Percentiles rank a stretch among this genome's conserved stretches.
These are phyloP conservation scores for Coprinopsis marcescibilis DNA, from an alignment of 768 basidiomycete species.

Conservation along the genomic window DNA sequence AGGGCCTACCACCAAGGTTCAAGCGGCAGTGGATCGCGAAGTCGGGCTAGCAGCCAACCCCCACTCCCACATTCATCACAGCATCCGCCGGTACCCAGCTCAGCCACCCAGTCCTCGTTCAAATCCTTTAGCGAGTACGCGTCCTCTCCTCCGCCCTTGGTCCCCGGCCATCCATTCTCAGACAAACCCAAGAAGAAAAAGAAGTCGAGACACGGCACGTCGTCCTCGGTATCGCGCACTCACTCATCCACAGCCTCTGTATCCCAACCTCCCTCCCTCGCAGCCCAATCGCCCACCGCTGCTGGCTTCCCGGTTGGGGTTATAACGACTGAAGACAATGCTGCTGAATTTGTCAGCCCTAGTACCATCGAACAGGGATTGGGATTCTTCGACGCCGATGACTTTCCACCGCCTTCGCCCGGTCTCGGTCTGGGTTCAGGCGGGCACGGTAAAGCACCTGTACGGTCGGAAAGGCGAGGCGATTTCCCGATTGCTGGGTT, in stretches of 20 bases:
- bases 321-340: constrained; percentile 8
- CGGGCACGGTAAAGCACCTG: not conserved
- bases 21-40: constrained; percentile 48
- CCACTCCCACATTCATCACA: constrained; percentile 9
- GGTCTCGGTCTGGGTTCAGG: not conserved
- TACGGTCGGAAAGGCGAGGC: not conserved
- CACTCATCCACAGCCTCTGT: constrained; percentile 24
- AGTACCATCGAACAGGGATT: constrained; percentile 26
- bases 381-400: constrained; percentile 32
- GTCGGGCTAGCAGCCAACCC: constrained; percentile 34
- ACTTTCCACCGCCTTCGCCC: constrained; percentile 13
- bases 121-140: not conserved
- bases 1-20: constrained; percentile 14
- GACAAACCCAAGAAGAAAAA: constrained; percentile 7
- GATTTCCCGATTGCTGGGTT: constrained; percentile 3
- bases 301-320: constrained; percentile 18
- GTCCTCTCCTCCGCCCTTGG: not conserved
- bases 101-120: not conserved
- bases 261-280: constrained; percentile 34
- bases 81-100: constrained; percentile 18
- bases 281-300: constrained; percentile 34
- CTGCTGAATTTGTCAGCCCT: constrained; percentile 17
- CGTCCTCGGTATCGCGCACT: not conserved
- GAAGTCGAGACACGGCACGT: not conserved
- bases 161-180: not conserved